These are phyloP conservation scores for Micractinium conductrix DNA, from an alignment of 139 green algal species.

Conservation along the genomic window DNA sequence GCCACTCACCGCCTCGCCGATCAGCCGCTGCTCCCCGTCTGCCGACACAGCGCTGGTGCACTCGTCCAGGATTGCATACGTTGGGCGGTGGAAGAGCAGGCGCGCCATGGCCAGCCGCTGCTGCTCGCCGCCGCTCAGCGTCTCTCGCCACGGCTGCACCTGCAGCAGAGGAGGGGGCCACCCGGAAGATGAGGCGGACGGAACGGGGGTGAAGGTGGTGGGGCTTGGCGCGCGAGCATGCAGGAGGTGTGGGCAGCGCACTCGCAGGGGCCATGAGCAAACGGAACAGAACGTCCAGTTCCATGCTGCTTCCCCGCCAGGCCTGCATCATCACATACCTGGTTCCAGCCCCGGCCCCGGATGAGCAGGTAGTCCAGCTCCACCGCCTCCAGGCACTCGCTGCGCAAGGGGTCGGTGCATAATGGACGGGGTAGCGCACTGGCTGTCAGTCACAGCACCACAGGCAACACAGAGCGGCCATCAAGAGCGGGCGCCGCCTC, in stretches of 20 bases:
- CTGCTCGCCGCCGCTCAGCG: slow-evolving; percentile 89
- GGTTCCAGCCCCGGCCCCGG: slow-evolving; percentile 58
- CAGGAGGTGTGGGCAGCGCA: not conserved
- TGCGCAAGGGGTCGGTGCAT: not conserved
- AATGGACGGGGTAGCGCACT: not conserved
- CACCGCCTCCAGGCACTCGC: slow-evolving; percentile 75
- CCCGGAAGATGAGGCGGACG: too few species aligned
- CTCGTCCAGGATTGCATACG: slow-evolving; percentile 92
- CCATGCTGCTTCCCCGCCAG: slow-evolving; percentile 21
- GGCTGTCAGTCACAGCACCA: too few species aligned
- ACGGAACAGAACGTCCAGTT: too few species aligned
- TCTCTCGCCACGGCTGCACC: slow-evolving; percentile 84
- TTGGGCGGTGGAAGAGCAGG: slow-evolving; percentile 81
- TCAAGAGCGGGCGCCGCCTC: too few species aligned
- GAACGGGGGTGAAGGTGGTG: not conserved
- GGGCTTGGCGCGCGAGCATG: not conserved
- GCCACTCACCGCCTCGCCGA: too few species aligned
- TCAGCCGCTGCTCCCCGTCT: slow-evolving; percentile 83
- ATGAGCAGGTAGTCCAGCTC: slow-evolving; percentile 88
- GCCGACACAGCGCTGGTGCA: slow-evolving; percentile 86
- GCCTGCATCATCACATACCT: not conserved
- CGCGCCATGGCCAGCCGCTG: slow-evolving; percentile 92
- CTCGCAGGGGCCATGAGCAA: too few species aligned
- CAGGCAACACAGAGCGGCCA: too few species aligned
- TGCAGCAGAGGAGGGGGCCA: slow-evolving; percentile 28